Percentiles rank a stretch among this genome's conserved stretches.
phyloP scores from a whole-genome alignment of 805 yeast genomes.

The Metschnikowia picachoensis region DNA sequence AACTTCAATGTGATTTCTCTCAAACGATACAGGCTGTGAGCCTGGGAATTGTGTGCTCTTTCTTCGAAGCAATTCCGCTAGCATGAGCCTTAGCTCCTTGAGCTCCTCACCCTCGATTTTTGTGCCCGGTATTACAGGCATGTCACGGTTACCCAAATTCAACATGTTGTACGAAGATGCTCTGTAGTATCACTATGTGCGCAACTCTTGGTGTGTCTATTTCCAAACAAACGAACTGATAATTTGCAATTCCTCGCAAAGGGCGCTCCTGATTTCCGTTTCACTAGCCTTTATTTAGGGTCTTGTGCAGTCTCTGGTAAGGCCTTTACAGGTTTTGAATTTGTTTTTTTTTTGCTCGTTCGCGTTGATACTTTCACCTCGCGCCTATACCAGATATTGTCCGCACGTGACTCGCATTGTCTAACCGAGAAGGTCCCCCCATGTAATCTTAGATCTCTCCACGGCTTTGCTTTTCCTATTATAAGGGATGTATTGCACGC shows the following conservation, averaged over 20 bases:
- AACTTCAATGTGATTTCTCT: constrained; percentile 63
- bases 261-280: too few relatives aligned
- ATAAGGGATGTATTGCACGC: constrained; percentile 5
- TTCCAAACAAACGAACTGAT: too few relatives aligned
- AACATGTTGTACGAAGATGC: constrained; percentile 21
- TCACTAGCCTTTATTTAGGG: neutral
- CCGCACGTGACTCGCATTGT: constrained; percentile 6
- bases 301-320: neutral
- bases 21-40: constrained; percentile 92
- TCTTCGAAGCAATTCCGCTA: constrained; percentile 58
- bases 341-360: constrained; percentile 1
- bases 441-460: constrained; percentile 7
- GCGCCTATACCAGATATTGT: neutral
- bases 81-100: constrained; percentile 60
- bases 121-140: constrained; percentile 86
- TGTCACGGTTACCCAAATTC: constrained; percentile 45
- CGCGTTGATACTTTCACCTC: constrained; percentile 5
- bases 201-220: too few relatives aligned
- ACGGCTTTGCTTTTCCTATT: neutral
- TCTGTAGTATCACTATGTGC: too few relatives aligned
- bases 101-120: constrained; percentile 70
- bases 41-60: constrained; percentile 73
- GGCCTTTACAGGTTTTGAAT: neutral
- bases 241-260: neutral
- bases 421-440: constrained; percentile 9